Conservation (phyloP, 2,329 filamentous ascomycete species). For the Ophiocordyceps polyrhachis-furcata region DNA sequence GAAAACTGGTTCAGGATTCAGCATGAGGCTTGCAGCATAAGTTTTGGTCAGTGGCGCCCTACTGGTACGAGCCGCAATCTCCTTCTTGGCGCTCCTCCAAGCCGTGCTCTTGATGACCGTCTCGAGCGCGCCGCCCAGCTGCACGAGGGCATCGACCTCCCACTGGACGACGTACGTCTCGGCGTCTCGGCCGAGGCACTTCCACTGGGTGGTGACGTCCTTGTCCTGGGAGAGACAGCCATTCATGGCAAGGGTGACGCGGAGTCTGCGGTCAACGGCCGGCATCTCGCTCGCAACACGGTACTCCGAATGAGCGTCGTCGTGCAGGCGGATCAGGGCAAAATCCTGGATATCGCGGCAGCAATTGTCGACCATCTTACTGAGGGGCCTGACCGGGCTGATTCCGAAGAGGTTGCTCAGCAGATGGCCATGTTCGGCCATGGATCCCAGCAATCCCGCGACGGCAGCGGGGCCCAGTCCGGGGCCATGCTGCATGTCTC, state of each 20-base stretch:
- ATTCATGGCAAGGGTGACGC: conserved; percentile 65
- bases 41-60: conserved; percentile 8
- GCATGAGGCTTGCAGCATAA: conserved; percentile 3
- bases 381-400: conserved; percentile 69
- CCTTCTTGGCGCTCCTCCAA: conserved; percentile 50
- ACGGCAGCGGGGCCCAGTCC: conserved; percentile 58
- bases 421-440: conserved; percentile 62
- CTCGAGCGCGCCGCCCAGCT: conserved; percentile 60
- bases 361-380: conserved; percentile 78
- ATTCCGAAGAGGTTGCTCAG: conserved; percentile 81
- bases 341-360: conserved; percentile 77
- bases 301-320: conserved; percentile 18
- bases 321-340: conserved; percentile 58
- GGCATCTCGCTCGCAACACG: conserved; percentile 31
- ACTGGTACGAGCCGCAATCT: conserved; percentile 28
- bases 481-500: conserved; percentile 57
- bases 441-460: conserved; percentile 58
- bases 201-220: conserved; percentile 55
- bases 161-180: conserved; percentile 74
- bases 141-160: conserved; percentile 61
- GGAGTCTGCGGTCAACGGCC: conserved; percentile 45
- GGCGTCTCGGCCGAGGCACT: conserved; percentile 47
- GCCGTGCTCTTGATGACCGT: conserved; percentile 61
- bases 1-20: conserved; percentile 21
- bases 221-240: conserved; percentile 66